phyloP scores from a whole-genome alignment of 2,329 filamentous ascomycete genomes.

The Pleurostoma richardsiae region DNA sequence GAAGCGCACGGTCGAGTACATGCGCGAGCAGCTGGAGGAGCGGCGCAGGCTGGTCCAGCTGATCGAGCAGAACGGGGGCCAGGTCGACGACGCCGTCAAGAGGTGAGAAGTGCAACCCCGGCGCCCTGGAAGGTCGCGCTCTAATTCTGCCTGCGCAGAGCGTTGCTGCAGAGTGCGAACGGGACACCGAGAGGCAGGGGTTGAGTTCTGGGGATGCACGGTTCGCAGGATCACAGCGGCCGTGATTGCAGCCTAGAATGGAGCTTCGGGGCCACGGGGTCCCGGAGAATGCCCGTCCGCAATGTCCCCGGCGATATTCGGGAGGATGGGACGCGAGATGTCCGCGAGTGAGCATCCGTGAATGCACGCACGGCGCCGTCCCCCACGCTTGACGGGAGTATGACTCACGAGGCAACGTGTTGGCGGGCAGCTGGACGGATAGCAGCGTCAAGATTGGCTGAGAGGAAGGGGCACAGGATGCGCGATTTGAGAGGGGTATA shows the following conservation, averaged over 20 bases:
- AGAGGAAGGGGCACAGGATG: background rate
- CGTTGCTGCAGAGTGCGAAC: background rate
- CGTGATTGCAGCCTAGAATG: too few species aligned
- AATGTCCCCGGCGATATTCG: too few species aligned
- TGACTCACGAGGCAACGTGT: background rate
- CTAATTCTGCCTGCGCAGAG: background rate
- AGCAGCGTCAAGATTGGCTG: too few species aligned
- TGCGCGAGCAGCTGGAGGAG: slow-evolving; percentile 54
- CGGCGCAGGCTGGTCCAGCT: slow-evolving; percentile 52
- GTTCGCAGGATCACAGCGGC: too few species aligned
- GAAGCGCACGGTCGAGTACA: slow-evolving; percentile 62
- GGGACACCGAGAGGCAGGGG: too few species aligned
- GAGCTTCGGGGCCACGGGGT: too few species aligned
- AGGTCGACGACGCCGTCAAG: slow-evolving; percentile 34
- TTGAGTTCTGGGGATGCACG: too few species aligned
- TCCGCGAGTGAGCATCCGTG: too few species aligned
- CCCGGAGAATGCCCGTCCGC: too few species aligned
- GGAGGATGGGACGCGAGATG: too few species aligned
- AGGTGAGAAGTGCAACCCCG: slow-evolving; percentile 9
- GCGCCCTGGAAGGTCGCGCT: background rate
- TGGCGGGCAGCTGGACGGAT: background rate
- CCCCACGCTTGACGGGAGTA: background rate
- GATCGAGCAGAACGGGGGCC: slow-evolving; percentile 54
- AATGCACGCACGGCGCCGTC: too few species aligned
- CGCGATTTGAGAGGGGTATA: background rate